phyloP scores from a whole-genome alignment of 1,139 yeast genomes.

The Candida buenavistaensis region DNA sequence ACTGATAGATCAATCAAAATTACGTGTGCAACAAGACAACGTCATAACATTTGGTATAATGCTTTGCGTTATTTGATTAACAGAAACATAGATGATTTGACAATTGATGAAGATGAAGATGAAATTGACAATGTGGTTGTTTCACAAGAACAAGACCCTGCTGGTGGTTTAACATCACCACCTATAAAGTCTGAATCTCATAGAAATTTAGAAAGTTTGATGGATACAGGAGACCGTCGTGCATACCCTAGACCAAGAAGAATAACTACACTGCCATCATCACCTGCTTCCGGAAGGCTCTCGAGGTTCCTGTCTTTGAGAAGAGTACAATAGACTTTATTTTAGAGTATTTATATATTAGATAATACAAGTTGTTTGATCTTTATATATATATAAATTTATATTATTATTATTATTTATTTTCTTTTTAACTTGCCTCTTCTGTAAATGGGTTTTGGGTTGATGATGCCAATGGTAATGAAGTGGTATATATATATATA shows the following conservation, averaged over 20 bases:
- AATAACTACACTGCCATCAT: constrained; percentile 5
- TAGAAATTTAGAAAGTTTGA: constrained; percentile 15
- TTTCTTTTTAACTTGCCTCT: constrained; percentile 5
- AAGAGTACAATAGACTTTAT: constrained; percentile 1
- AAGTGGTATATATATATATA: neutral
- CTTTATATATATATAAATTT: neutral
- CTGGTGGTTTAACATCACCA: constrained; percentile 2
- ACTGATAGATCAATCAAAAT: constrained; percentile 68
- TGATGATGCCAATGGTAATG: constrained; percentile 10
- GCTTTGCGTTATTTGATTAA: constrained; percentile 76
- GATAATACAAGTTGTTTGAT: too few species aligned
- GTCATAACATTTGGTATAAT: constrained; percentile 92
- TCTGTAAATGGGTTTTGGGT: constrained; percentile 4
- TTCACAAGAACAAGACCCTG: constrained; percentile 10
- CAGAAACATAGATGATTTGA: constrained; percentile 63
- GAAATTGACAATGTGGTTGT: constrained; percentile 16
- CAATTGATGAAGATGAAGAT: constrained; percentile 42
- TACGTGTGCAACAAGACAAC: constrained; percentile 83
- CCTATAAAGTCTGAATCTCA: constrained; percentile 13
- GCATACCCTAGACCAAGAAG: constrained; percentile 17
- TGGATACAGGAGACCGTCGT: constrained; percentile 18
- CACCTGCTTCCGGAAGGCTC: constrained; percentile 7
- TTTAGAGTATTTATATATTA: neutral
- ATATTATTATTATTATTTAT: too few species aligned
- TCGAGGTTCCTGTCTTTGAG: constrained; percentile 13